Evolutionary conservation across 2,329 filamentous ascomycete genomes (phyloP).

Genomic region (Thermomyces lanuginosus): DNA sequence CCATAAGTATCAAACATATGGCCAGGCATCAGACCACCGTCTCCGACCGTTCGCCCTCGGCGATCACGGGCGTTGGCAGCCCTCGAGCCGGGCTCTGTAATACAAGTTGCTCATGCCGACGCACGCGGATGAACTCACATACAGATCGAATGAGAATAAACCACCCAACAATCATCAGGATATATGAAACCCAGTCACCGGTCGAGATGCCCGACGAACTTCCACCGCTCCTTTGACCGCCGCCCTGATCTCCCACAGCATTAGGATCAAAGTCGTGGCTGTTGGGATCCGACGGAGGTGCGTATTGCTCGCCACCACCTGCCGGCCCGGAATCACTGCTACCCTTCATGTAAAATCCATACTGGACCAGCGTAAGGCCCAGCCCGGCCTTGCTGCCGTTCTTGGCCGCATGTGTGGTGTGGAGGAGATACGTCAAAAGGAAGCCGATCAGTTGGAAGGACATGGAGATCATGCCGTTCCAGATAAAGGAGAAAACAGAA

Average conservation of each 20-base stretch:
- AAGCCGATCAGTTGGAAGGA: slow-evolving; percentile 96
- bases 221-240: slow-evolving; percentile 10
- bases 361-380: slow-evolving; percentile 88
- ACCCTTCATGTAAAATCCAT: slow-evolving; percentile 87
- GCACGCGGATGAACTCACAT: slow-evolving; percentile 72
- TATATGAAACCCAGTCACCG: slow-evolving; percentile 78
- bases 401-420: slow-evolving; percentile 95
- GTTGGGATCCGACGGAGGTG: slow-evolving; percentile 71
- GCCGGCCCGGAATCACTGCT: slow-evolving; percentile 27
- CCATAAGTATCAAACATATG: slow-evolving; percentile 3
- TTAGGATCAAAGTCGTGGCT: slow-evolving; percentile 72
- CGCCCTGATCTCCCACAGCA: slow-evolving; percentile 37
- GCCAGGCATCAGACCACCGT: slow-evolving; percentile 45
- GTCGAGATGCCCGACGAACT: slow-evolving; percentile 43
- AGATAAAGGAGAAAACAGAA: slow-evolving; percentile 66
- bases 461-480: slow-evolving; percentile 85
- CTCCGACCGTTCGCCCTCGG: slow-evolving; percentile 66
- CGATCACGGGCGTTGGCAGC: slow-evolving; percentile 68
- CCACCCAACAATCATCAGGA: slow-evolving; percentile 94
- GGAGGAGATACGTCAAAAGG: slow-evolving; percentile 89
- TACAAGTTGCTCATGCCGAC: slow-evolving; percentile 83
- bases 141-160: slow-evolving; percentile 92
- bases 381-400: slow-evolving; percentile 90
- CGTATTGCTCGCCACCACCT: slow-evolving; percentile 27
- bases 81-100: slow-evolving; percentile 84